These are phyloP conservation scores for Chenopodium album DNA, from an alignment of 148 eudicot genomes.

Conservation along the genomic window DNA sequence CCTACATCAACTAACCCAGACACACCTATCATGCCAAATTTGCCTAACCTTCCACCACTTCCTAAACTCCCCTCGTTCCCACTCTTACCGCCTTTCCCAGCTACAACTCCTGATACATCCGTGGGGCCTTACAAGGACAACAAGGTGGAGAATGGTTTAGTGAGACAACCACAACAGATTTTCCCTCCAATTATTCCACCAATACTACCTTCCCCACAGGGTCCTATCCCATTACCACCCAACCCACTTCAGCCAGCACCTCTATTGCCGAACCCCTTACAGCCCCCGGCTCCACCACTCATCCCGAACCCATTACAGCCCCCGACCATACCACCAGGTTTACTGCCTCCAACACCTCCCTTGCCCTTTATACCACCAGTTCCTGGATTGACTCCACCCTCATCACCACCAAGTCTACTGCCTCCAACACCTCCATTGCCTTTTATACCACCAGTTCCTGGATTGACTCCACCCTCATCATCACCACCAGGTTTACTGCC, in stretches of 20 bases:
- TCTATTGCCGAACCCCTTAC: conserved; percentile 40
- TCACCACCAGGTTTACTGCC: conserved; percentile 30
- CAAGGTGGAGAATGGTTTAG: conserved; percentile 9
- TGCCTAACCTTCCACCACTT: conserved; percentile 48
- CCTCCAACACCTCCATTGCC: conserved; percentile 32
- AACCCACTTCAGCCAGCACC: conserved; percentile 46
- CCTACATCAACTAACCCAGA: conserved; percentile 28
- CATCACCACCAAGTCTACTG: conserved; percentile 30
- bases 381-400: conserved; percentile 22
- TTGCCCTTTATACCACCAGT: conserved; percentile 28
- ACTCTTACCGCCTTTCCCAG: not conserved
- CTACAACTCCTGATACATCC: conserved; percentile 1
- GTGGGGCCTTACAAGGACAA: not conserved
- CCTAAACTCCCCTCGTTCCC: conserved; percentile 34
- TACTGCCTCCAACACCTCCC: conserved; percentile 31
- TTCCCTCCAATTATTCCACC: conserved; percentile 38
- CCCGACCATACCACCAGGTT: conserved; percentile 35
- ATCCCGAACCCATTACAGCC: conserved; percentile 47
- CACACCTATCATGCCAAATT: conserved; percentile 43
- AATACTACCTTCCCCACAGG: conserved; percentile 30
- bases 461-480: conserved; percentile 29
- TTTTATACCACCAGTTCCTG: conserved; percentile 28
- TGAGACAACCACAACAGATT: conserved; percentile 12
- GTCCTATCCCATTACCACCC: conserved; percentile 42
- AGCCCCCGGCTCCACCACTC: conserved; percentile 36